Evolutionary conservation across 140 eudicot genomes (phyloP), one percentile per base, ranked within the genome.

Genomic region (Erigeron philadelphicus): DNA sequence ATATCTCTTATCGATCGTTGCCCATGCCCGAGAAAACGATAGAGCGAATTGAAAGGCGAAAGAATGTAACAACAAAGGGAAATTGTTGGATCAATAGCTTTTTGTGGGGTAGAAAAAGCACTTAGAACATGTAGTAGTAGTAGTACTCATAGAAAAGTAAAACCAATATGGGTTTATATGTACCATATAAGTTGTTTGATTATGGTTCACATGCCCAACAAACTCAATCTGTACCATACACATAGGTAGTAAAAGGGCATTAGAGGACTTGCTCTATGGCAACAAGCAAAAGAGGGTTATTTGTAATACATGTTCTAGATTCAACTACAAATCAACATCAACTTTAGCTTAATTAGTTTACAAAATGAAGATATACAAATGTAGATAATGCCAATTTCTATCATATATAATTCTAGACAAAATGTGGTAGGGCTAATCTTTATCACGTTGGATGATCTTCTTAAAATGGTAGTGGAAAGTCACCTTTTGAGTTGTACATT

Each of bases 101-200:
- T 49, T 74, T 38, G 90, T 84, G 90, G 87, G 90, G 83, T 69
- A 79, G 71, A 72, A 70, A 81, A 61, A 71, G 79, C 84, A 84
- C 90, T 84, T 64, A 71, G 73, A 77, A 77, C 69, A 71, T 71
- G 63, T 64, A 46, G 73, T 71, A 63, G 70, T 71, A 46, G 73
- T 71, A 63, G 64, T 64, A 70, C 61, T 71, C 65, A 59, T 55
- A 48, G 41, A 40, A 31, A 80, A 31, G 67, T 67, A 67, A 60
- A 67, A 45, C 46, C 46, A 75, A 67, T 58, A 67, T 58, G 80
- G 81, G 75, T 31, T 31, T 31, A 0, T 73, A 68, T 70, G 73
- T 50, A 64, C 82, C 79, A 52, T 72, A 52, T 72, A 58, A 23
- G 65, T 78, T 59, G 82, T 62, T 67, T 41, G 38, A 55, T 61